Percentiles rank a stretch among this genome's conserved stretches.
These are phyloP conservation scores for Aureobasidium musti DNA, from an alignment of 2,329 filamentous ascomycete species.

Conservation along the genomic window DNA sequence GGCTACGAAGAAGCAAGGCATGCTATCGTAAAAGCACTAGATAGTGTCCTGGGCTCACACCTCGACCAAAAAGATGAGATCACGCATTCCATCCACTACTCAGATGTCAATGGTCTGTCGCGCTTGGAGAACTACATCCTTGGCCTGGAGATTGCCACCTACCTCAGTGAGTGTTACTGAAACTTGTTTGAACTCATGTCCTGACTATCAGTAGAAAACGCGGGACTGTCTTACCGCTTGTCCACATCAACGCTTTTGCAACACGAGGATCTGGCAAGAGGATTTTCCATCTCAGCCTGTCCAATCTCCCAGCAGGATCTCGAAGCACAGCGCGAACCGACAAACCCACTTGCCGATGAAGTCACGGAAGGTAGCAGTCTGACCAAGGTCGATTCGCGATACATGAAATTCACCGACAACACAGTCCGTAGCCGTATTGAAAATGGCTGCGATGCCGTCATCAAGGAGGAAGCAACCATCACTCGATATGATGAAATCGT, in stretches of 20 bases:
- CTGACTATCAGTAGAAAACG: constrained; percentile 34
- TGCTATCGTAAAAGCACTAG: constrained; percentile 39
- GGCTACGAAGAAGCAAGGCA: constrained; percentile 41
- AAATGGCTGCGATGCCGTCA: constrained; percentile 40
- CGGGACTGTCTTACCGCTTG: constrained; percentile 38
- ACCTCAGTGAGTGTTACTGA: constrained; percentile 35
- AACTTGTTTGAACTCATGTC: neutral
- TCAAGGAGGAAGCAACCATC: constrained; percentile 41
- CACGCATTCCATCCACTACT: constrained; percentile 42
- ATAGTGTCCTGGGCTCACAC: constrained; percentile 36
- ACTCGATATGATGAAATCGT: constrained; percentile 44
- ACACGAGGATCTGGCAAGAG: constrained; percentile 38
- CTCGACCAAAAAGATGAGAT: constrained; percentile 32
- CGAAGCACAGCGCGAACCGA: constrained; percentile 34
- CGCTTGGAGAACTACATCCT: constrained; percentile 44
- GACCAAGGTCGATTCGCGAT: constrained; percentile 31
- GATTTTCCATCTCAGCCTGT: constrained; percentile 41
- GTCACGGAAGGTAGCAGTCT: constrained; percentile 23
- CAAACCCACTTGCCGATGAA: constrained; percentile 22
- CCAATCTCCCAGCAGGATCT: constrained; percentile 37
- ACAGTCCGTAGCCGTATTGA: constrained; percentile 37
- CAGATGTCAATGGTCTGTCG: constrained; percentile 43
- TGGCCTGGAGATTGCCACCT: constrained; percentile 40
- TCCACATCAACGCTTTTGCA: constrained; percentile 42
- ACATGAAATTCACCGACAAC: constrained; percentile 39